Percentiles rank a stretch among this genome's conserved stretches.
These are phyloP conservation scores for Myrica gale DNA, from an alignment of 306 rosid genomes.

Conservation along the genomic window DNA sequence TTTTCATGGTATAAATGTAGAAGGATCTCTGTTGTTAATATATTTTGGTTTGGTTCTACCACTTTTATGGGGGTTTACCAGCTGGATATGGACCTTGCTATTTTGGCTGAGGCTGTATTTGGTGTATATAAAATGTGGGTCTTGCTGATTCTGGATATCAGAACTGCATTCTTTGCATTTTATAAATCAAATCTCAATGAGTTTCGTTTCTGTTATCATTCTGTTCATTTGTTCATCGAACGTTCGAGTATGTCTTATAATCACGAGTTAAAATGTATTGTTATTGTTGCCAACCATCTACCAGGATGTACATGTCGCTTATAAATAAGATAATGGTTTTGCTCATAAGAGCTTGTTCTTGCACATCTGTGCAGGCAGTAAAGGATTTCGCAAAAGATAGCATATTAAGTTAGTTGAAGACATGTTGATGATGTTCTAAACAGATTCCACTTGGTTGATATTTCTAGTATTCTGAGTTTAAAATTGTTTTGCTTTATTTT, in stretches of 20 bases:
- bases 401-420: neutral
- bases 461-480: neutral
- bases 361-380: neutral
- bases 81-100: neutral
- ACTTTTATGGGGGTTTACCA: neutral
- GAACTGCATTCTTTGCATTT: neutral
- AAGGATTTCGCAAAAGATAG: neutral
- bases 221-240: neutral
- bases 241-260: neutral
- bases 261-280: neutral
- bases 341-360: neutral
- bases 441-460: slow-evolving; percentile 1
- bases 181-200: neutral
- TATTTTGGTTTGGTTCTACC: neutral
- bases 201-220: neutral
- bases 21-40: neutral
- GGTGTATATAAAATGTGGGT: neutral
- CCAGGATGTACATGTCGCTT: neutral
- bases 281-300: neutral
- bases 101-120: neutral
- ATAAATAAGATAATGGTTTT: neutral
- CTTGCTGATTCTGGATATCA: neutral
- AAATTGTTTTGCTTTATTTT: neutral
- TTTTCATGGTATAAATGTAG: neutral
- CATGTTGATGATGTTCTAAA: neutral